Percentiles rank a stretch among this genome's conserved stretches.
Conservation (phyloP, 1,139 yeast genomes). For the Kluyveromyces sp. region DNA sequence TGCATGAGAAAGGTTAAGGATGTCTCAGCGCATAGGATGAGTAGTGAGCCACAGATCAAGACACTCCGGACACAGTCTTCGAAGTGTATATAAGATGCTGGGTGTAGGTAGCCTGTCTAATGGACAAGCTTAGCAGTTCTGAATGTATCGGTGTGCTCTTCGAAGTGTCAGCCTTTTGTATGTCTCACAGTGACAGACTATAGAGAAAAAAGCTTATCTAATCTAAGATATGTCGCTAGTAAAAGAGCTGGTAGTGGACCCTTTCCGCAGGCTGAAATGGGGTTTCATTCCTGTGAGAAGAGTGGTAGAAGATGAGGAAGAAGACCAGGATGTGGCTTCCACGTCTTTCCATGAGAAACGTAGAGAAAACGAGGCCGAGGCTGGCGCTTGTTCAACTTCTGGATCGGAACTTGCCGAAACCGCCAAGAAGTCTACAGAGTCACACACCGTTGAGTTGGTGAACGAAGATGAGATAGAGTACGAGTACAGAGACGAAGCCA, state of each 20-base stretch:
- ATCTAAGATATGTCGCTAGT: neutral
- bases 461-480: constrained; percentile 10
- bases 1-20: neutral
- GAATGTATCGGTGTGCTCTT: too few species aligned
- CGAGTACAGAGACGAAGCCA: constrained; percentile 57
- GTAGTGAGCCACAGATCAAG: neutral
- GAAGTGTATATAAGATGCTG: neutral
- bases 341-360: neutral
- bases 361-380: neutral
- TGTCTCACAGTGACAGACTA: too few species aligned
- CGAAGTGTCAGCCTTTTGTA: too few species aligned
- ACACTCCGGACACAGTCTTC: neutral
- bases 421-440: constrained; percentile 6
- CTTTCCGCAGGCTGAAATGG: constrained; percentile 40
- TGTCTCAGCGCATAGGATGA: neutral
- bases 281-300: constrained; percentile 45
- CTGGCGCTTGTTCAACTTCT: neutral
- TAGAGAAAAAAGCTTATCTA: neutral
- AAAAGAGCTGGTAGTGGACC: constrained; percentile 23
- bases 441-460: constrained; percentile 2
- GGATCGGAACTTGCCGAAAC: neutral
- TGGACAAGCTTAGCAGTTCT: too few species aligned
- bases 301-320: constrained; percentile 38
- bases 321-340: constrained; percentile 4
- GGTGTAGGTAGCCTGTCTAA: too few species aligned